Base-by-base conservation (phyloP, 805 yeast species). In the Scheffersomyces lignosus region DNA sequence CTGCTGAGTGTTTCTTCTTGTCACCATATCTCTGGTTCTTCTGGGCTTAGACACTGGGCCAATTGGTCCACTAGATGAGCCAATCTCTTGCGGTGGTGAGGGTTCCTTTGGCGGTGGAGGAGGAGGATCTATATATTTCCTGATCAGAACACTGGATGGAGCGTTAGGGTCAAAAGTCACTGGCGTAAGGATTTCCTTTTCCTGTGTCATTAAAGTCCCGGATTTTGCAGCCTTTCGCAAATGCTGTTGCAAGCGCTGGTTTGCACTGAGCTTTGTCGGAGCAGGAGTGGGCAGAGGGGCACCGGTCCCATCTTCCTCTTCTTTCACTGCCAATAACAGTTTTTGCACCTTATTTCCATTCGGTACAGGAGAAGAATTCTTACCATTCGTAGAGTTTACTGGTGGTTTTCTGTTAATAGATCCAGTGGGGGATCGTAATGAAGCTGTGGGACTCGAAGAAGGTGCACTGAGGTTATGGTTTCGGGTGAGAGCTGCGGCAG, bases 91-190 rank as follows among this genome's bases (percentile, higher is more conserved):
- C 3, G 30, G 18, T 10, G 26, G 10, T 2, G 33, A 13, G 4
- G 17, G 12, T 18, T 40, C 43, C n/a, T 23, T 22, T 20, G 18
- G 33, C 5, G 24, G 33, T 15, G 40, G 30, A 14, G 14, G 18
- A 22, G 34, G 34, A 13, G 15, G 29, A 12, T 33, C 18, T 5
- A 13, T 13, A 22, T 37, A 32, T 15, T 48, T 41, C 28, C 47
- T 30, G 17, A 52, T 32, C 8, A 43, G 40, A 4, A 45, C 35
- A 9, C 48, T 47, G 4, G 57, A 54, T 1, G 73, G 70, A 29
- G 50, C 44, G 38, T 52, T 68, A 0, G 74, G 73, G 43, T 70
- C 73, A 43, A 64, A 68, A 2, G 60, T 62, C 5, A 66, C 71
- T 7, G 64, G 49, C 3, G 60, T 55, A n/a, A 68, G 45, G 1